phyloP scores from a whole-genome alignment of 345 rosid species.

The Lepidium aucheri region DNA sequence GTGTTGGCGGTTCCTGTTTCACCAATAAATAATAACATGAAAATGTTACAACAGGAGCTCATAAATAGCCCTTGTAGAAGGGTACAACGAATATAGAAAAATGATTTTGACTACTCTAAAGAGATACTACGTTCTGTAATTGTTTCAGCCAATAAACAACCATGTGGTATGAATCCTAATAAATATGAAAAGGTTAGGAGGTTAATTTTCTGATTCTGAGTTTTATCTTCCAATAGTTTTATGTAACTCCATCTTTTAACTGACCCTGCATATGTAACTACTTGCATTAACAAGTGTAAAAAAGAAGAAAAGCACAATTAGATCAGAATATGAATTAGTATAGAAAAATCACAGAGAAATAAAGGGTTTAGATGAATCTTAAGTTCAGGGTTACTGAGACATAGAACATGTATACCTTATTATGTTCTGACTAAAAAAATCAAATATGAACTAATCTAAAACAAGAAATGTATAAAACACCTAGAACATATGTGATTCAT shows the following conservation, averaged over 20 bases:
- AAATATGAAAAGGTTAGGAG: constrained; percentile 25
- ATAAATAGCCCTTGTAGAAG: constrained; percentile 12
- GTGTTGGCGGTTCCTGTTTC: constrained; percentile 4
- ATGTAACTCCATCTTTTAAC: background rate
- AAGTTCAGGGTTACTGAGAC: background rate
- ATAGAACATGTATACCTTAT: background rate
- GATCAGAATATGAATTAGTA: background rate
- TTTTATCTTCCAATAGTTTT: background rate
- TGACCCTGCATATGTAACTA: background rate
- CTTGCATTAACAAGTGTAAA: background rate
- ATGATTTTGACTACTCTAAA: constrained; percentile 3
- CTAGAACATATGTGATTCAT: no score
- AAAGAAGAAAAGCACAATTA: background rate
- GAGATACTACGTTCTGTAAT: constrained; percentile 10
- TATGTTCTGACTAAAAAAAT: background rate
- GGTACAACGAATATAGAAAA: background rate
- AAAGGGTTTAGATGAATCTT: background rate
- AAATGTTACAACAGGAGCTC: constrained; percentile 7
- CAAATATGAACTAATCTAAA: no score
- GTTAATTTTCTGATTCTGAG: background rate
- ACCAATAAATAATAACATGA: constrained; percentile 8
- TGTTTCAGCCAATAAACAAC: constrained; percentile 20
- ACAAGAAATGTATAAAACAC: no score
- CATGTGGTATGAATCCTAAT: constrained; percentile 5
- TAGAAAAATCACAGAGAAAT: background rate